phyloP scores from a whole-genome alignment of 1,284 basidiomycete species.

The Cutaneotrichosporon cavernicola region DNA sequence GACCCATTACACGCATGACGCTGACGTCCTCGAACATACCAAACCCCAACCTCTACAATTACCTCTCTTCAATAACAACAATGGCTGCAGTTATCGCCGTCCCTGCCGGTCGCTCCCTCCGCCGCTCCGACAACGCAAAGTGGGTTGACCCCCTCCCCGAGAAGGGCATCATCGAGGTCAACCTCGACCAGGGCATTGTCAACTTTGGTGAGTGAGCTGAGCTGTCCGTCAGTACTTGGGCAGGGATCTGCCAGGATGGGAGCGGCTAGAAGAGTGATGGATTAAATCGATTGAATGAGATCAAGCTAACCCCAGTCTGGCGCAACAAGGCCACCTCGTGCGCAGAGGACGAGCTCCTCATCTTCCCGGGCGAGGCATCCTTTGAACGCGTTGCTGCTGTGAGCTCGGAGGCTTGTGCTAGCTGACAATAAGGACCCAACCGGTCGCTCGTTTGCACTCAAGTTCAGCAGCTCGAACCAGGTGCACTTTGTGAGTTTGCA shows the following conservation, averaged over 20 bases:
- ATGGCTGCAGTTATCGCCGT: conserved; percentile 42
- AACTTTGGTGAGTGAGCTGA: conserved; percentile 37
- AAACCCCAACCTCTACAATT: no score
- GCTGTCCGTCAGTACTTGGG: neutral
- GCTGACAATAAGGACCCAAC: conserved; percentile 38
- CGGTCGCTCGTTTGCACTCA: conserved; percentile 49
- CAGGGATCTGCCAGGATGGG: no score
- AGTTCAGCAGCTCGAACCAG: conserved; percentile 49
- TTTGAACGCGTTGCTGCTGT: conserved; percentile 48
- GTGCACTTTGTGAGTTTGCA: conserved; percentile 48
- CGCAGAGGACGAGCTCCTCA: conserved; percentile 48
- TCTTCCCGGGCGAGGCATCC: conserved; percentile 53
- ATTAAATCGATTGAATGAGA: no score
- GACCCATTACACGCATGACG: neutral
- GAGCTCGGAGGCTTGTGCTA: conserved; percentile 6
- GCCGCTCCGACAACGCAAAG: conserved; percentile 41
- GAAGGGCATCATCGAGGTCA: conserved; percentile 47
- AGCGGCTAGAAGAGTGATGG: no score
- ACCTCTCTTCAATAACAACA: neutral
- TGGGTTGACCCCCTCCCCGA: conserved; percentile 51
- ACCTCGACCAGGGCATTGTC: conserved; percentile 46
- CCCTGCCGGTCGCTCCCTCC: conserved; percentile 45
- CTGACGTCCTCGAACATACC: conserved; percentile 14
- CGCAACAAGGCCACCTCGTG: conserved; percentile 35
- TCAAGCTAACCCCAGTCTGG: conserved; percentile 36